Evolutionary conservation across 495 filamentous ascomycete genomes (phyloP).

Genomic region (Penicillium paradoxum): DNA sequence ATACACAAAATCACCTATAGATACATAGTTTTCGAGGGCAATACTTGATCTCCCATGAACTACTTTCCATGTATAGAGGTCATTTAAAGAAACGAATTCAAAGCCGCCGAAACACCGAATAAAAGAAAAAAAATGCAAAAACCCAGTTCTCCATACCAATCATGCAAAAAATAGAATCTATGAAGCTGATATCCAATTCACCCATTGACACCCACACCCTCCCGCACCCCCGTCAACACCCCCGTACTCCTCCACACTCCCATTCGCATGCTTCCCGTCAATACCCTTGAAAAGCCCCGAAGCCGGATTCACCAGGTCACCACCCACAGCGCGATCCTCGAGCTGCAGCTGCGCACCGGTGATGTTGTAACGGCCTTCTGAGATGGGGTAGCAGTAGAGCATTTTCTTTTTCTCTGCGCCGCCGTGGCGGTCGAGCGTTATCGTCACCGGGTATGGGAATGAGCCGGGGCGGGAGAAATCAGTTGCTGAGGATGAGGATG

Average conservation of each 20-base stretch:
- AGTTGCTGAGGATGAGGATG: conserved; percentile 43
- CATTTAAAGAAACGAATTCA: too few species aligned
- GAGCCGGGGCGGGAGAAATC: conserved; percentile 60
- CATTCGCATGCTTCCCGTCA: conserved; percentile 6
- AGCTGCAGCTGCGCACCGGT: conserved; percentile 49
- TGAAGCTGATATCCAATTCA: conserved; percentile 49
- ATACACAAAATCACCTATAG: too few species aligned
- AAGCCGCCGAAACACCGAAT: too few species aligned
- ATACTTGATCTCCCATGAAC: too few species aligned
- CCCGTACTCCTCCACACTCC: conserved; percentile 40
- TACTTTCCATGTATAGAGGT: too few species aligned
- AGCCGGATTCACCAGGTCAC: conserved; percentile 55
- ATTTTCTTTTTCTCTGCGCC: conserved; percentile 58
- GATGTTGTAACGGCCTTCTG: conserved; percentile 46
- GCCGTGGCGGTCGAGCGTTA: conserved; percentile 78
- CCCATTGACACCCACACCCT: conserved; percentile 70
- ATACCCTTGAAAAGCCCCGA: conserved; percentile 39
- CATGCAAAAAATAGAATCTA: not conserved
- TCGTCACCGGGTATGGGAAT: conserved; percentile 81
- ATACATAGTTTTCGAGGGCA: too few species aligned
- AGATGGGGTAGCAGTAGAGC: conserved; percentile 64
- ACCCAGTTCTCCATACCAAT: too few species aligned
- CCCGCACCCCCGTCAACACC: conserved; percentile 68
- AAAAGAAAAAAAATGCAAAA: too few species aligned
- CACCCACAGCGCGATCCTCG: conserved; percentile 57